phyloP scores from a whole-genome alignment of 164 flowering plant genomes.

The Akebia trifoliata region DNA sequence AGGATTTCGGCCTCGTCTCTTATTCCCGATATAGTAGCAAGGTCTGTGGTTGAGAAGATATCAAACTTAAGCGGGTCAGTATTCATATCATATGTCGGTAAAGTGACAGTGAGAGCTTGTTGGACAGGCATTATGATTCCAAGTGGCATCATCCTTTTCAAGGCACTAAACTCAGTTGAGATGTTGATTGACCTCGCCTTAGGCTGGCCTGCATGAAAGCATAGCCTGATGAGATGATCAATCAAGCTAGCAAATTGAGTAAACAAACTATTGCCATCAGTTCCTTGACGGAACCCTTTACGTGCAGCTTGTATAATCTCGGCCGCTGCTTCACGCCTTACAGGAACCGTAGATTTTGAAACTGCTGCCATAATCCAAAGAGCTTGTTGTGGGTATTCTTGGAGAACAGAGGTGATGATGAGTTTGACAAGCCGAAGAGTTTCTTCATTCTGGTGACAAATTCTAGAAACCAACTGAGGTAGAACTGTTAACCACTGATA shows the following conservation, averaged over 20 bases:
- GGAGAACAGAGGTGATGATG: conserved; percentile 82
- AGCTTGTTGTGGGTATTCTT: conserved; percentile 89
- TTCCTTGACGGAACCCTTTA: conserved; percentile 62
- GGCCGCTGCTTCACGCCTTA: conserved; percentile 92
- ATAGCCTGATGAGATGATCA: conserved; percentile 85
- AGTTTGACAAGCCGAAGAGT: conserved; percentile 75
- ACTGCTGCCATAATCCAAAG: conserved; percentile 99
- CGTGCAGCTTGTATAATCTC: conserved; percentile 90
- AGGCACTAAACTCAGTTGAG: conserved; percentile 85
- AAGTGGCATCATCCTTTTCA: conserved; percentile 98
- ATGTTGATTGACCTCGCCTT: conserved; percentile 79
- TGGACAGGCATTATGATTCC: conserved; percentile 94
- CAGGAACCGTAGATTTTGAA: conserved; percentile 90
- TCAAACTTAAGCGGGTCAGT: conserved; percentile 34
- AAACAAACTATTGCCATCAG: conserved; percentile 54
- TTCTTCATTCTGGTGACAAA: conserved; percentile 97
- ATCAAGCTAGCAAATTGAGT: conserved; percentile 71
- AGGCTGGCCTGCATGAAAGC: conserved; percentile 88
- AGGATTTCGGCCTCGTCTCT: conserved; percentile 97
- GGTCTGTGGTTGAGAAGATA: conserved; percentile 64
- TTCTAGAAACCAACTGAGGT: conserved; percentile 96
- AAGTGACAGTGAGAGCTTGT: conserved; percentile 77
- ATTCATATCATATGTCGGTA: conserved; percentile 57
- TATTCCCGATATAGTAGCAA: conserved; percentile 87
- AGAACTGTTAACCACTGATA: conserved; percentile 93